Evolutionary conservation across 768 basidiomycete genomes (phyloP), one percentile per base, ranked within the genome.

Genomic region (Calocybe gangraenosa): DNA sequence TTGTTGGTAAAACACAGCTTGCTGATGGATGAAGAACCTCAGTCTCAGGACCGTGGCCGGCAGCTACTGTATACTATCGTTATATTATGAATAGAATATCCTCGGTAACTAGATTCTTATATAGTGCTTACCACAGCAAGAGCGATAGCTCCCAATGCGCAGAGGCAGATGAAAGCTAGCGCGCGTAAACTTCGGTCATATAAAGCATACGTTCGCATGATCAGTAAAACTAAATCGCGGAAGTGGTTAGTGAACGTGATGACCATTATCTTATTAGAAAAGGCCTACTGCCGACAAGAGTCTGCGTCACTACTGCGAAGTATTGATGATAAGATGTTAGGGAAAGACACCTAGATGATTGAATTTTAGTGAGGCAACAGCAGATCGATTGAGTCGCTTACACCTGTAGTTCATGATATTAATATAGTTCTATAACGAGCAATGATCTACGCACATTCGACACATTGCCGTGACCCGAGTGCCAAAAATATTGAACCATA

Each of bases 141-240:
- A 8, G 37, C 46, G 23, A 67, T 59, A 11, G 62, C 62, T 3
- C 50, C 51, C 25, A 65, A 40, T 1, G 58, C 65, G 2, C 63
- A 52, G 19, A 52, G 28, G 19, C 60, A 51, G 7, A 64, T 50
- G 15, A 63, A 45, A 0, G 52, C 25, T 0, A 73, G 61, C 1
- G 69, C 49, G 13, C 44, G 44, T 18, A 54, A 49, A 30, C 37
- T 65, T n/a, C 63, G 63, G 1, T 56, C 60, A 46, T 72, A 75
- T 0, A 75, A 57, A 17, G 71, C 73, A 47, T 69, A 68, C 11
- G 68, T 71, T 20, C 71, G 57, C 51, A 67, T 62, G 15, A 69
- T 68, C 18, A 70, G 61, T 21, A 71, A 57, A 11, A 62, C 70
- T 71, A 25, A 10, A 21, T 6, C 3, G 25, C 5, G 28, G 28